Base-by-base conservation (phyloP, 371 early-diverging fungal species). In the Syncephalis plumigaleata region DNA sequence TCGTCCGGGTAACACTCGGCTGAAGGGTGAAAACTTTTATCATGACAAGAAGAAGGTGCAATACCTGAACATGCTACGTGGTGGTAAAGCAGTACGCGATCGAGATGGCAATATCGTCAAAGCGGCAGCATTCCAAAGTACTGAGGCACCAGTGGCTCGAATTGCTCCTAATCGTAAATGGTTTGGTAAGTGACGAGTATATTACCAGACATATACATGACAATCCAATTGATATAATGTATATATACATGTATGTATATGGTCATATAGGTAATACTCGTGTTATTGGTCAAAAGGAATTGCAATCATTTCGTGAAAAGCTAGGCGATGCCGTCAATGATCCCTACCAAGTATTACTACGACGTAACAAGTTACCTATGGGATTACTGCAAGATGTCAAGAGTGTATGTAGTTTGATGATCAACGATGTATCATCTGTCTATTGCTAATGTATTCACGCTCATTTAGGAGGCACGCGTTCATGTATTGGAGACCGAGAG, bases 341-440 rank as follows among this genome's bases (percentile, higher is more conserved):
- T 52, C 98, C 99, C 21, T 98, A 97, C 73, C 87, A 92, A 57
- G 86, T 99, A 20, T 70, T 99, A 16, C 62, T 99, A 57, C 73
- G 80, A 22, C 90, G 89, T 50, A 94, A 89, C 68, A 95, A 96
- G 69, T 76, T 99, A 36, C 99, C 99, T 9, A 88, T 97, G 78
- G 87, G 89, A 46, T 70, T 98, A 45, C 67, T 97, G 53, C 74
- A 78, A 43, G 90, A 89, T 53, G 73, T 82, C 36, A 31, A 31
- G 11, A 7, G 7, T 4, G 31, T 31, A 31, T n/a, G n/a, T n/a
- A n/a, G n/a, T n/a, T n/a, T n/a, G n/a, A n/a, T n/a, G n/a, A n/a
- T n/a, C n/a, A n/a, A n/a, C n/a, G n/a, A n/a, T n/a, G n/a, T n/a
- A n/a, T n/a, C n/a, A n/a, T n/a, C n/a, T n/a, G n/a, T n/a, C n/a